These are phyloP conservation scores for Penicillium riverlandense DNA, from an alignment of 495 filamentous ascomycete species.

Conservation along the genomic window DNA sequence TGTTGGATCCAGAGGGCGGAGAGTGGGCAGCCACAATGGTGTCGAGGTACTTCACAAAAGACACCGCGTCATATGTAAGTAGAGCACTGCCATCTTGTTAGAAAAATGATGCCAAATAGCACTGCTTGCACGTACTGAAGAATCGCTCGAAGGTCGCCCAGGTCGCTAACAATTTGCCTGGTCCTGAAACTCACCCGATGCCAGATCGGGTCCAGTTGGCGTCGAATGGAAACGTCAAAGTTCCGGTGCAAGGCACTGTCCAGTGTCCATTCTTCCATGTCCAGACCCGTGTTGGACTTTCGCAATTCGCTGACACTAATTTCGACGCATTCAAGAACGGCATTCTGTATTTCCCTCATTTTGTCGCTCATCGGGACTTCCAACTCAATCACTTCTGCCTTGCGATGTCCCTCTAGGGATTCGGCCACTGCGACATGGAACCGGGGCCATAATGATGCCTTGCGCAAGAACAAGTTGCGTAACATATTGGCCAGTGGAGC, in stretches of 20 bases:
- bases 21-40: constrained; percentile 87
- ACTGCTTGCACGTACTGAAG: constrained; percentile 51
- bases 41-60: constrained; percentile 88
- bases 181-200: constrained; percentile 94
- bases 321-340: constrained; percentile 94
- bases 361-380: constrained; percentile 94
- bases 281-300: constrained; percentile 79
- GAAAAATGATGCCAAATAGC: neutral
- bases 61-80: constrained; percentile 82
- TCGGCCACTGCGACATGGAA: constrained; percentile 87
- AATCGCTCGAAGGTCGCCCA: constrained; percentile 79
- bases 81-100: constrained; percentile 43
- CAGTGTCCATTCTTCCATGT: constrained; percentile 96
- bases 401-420: constrained; percentile 81
- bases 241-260: constrained; percentile 90
- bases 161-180: constrained; percentile 83
- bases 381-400: constrained; percentile 93
- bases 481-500: constrained; percentile 86
- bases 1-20: constrained; percentile 79
- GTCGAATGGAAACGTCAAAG: constrained; percentile 81
- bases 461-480: constrained; percentile 85
- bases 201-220: constrained; percentile 95
- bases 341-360: constrained; percentile 90
- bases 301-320: constrained; percentile 86
- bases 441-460: constrained; percentile 86